These are phyloP conservation scores for Tothia fuscella DNA, from an alignment of 2,329 filamentous ascomycete species.

Conservation along the genomic window DNA sequence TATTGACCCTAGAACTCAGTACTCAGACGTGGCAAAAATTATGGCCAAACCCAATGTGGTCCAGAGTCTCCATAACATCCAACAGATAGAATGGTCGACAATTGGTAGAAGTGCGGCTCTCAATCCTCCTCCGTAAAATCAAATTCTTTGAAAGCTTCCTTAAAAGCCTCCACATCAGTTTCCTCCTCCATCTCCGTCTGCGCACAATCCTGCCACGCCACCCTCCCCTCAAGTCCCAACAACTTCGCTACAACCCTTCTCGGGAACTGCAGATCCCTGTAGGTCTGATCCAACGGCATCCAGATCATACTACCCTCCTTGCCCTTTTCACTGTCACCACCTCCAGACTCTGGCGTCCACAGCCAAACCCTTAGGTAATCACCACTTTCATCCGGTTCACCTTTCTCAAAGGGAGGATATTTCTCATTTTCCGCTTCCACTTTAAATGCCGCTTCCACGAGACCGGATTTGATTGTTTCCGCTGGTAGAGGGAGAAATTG, in stretches of 20 bases:
- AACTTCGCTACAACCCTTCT: constrained; percentile 81
- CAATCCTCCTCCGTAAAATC: constrained; percentile 60
- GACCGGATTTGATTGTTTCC: constrained; percentile 54
- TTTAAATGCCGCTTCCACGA: constrained; percentile 80
- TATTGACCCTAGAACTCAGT: no score
- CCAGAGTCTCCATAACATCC: no score
- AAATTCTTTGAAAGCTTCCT: constrained; percentile 69
- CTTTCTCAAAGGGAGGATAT: constrained; percentile 42
- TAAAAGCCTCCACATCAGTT: constrained; percentile 66
- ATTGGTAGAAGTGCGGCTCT: no score
- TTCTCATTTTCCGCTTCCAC: constrained; percentile 70
- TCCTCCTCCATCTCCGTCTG: constrained; percentile 71
- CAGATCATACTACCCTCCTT: constrained; percentile 53
- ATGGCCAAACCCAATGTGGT: no score
- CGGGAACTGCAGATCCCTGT: constrained; percentile 78
- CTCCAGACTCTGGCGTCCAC: constrained; percentile 43
- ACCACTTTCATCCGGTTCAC: constrained; percentile 13
- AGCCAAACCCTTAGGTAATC: constrained; percentile 77
- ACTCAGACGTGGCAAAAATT: no score
- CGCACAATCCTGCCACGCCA: constrained; percentile 73
- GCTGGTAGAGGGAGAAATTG: constrained; percentile 72
- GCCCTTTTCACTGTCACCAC: constrained; percentile 24
- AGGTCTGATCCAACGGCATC: constrained; percentile 57
- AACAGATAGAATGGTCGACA: no score
- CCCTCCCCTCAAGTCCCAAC: constrained; percentile 63